Evolutionary conservation across 192 early-diverging fungal species (phyloP), one percentile per base, ranked within the genome.

Genomic region (Thoreauomyces humboldtii): DNA sequence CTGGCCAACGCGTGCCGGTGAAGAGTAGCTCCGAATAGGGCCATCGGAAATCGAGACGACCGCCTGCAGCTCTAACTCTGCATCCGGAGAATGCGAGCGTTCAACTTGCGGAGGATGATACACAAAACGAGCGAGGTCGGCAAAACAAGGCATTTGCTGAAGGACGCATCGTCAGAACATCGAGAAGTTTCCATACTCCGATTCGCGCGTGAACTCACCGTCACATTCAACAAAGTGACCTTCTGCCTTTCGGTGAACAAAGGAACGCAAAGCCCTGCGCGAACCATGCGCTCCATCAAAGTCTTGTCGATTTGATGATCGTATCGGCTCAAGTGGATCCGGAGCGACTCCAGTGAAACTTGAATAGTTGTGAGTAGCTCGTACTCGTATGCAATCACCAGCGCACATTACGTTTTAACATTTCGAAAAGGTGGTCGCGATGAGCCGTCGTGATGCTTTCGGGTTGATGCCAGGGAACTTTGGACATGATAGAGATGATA

Each of bases 201-300:
- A n/a, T n/a, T n/a, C n/a, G n/a, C n/a, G n/a, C 5, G 50, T 25
- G 6, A 42, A 55, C 59, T 43, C 56, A 78, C 75, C 7, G 79
- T 48, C 21, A 75, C 52, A 19, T 74, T 71, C 9, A 89, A 64
- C 2, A 90, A 70, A 62, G 83, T 82, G 12, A 70, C 38, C 62
- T 90, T 92, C 66, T 92, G 90, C 51, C 81, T 76, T 59, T 91
- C 88, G 0, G 87, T 92, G 50, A 92, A 92, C 0, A 82, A 77
- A 2, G 89, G 84, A 0, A 83, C 87, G 46, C 84, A 73, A 15
- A 91, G 71, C n/a, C 87, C 86, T 17, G 78, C 75, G 5, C 87
- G 77, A 2, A 87, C 72, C 65, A 91, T 60, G 9, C 88, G 58
- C 7, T 48, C 65, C 15, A 86, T 31, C 34, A 89, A 65, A 9